Evolutionary conservation across 2,329 filamentous ascomycete genomes (phyloP).

Genomic region (Arthrobotrys entomopaga): DNA sequence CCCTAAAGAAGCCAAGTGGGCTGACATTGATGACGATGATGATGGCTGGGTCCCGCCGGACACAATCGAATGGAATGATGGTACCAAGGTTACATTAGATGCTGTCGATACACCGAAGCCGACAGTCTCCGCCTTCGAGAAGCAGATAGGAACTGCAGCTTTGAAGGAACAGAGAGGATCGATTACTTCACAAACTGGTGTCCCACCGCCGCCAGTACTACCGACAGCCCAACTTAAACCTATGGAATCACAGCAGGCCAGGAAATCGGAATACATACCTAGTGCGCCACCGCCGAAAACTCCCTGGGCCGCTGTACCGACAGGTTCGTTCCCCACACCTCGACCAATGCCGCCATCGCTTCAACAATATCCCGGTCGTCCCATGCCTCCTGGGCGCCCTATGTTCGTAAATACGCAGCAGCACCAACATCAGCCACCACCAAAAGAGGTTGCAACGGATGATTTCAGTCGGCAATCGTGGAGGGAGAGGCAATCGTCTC

Average conservation of each 20-base stretch:
- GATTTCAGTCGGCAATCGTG: constrained; percentile 46
- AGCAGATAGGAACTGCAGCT: constrained; percentile 45
- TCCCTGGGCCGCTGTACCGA: constrained; percentile 45
- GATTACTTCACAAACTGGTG: constrained; percentile 57
- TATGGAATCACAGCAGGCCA: constrained; percentile 37
- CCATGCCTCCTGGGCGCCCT: constrained; percentile 15
- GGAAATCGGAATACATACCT: constrained; percentile 41
- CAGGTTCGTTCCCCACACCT: constrained; percentile 44
- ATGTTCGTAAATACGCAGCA: constrained; percentile 23
- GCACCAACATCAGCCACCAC: neutral
- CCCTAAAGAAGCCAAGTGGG: constrained; percentile 81
- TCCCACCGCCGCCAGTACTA: constrained; percentile 54
- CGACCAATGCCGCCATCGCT: constrained; percentile 9
- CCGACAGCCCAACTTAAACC: constrained; percentile 18
- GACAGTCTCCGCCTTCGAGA: constrained; percentile 56
- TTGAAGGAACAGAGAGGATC: constrained; percentile 56
- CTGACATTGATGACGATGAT: constrained; percentile 87
- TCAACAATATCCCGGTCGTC: constrained; percentile 34
- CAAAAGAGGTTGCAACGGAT: constrained; percentile 46
- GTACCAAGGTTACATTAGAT: constrained; percentile 80
- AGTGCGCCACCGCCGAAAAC: constrained; percentile 48
- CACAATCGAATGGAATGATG: constrained; percentile 86
- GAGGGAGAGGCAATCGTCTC: constrained; percentile 42
- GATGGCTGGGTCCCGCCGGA: constrained; percentile 83
- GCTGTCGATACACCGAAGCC: constrained; percentile 68